Evolutionary conservation across 2,329 filamentous ascomycete genomes (phyloP).

Genomic region (Aspergillus brunneoviolaceus): DNA sequence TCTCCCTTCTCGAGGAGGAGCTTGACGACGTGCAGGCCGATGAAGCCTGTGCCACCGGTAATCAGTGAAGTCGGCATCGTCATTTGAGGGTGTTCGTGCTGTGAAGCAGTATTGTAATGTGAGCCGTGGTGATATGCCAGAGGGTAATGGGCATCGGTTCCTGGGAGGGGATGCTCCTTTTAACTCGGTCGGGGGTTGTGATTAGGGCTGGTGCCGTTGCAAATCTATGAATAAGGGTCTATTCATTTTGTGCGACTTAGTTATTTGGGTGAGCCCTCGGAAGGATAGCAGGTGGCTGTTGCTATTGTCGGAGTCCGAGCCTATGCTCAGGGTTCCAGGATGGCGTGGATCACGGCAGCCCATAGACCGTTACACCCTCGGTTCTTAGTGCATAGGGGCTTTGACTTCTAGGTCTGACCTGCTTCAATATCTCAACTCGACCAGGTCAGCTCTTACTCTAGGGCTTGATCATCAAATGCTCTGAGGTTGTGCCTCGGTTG

Average conservation of each 20-base stretch:
- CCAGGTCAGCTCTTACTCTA: no score
- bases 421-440: no score
- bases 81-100: background rate
- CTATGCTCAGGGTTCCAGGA: no score
- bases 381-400: no score
- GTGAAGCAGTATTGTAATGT: background rate
- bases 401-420: no score
- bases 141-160: background rate
- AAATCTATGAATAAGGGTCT: background rate
- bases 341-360: no score
- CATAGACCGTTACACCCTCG: no score
- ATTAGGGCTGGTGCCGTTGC: background rate
- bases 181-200: background rate
- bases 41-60: conserved; percentile 22
- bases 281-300: no score
- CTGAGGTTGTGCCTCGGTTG: no score
- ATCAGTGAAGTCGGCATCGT: conserved; percentile 10
- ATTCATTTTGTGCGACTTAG: background rate
- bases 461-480: no score
- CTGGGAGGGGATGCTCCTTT: background rate
- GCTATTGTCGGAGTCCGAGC: no score
- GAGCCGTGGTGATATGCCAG: background rate
- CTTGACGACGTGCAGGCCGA: conserved; percentile 19
- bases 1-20: conserved; percentile 18
- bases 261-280: background rate